Conservation (phyloP, 257 asterid genomes). For the Capsicum chinense region DNA sequence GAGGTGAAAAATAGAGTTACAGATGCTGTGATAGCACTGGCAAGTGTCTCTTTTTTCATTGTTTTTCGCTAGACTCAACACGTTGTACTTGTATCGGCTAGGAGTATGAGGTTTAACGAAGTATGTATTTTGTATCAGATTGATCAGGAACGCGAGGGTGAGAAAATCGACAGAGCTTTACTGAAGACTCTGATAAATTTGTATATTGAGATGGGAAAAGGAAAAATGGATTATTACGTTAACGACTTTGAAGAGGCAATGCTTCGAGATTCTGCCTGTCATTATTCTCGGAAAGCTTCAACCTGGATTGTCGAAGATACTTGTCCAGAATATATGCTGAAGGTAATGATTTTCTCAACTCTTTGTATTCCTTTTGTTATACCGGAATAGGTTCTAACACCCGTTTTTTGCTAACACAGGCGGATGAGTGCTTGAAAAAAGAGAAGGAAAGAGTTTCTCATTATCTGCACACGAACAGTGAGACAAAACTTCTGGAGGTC, state of each 20-base stretch:
- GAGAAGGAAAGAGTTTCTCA: conserved; percentile 61
- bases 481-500: conserved; percentile 64
- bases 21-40: conserved; percentile 35
- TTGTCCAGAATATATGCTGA: conserved; percentile 67
- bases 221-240: conserved; percentile 58
- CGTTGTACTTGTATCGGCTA: neutral
- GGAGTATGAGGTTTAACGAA: neutral
- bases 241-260: conserved; percentile 62
- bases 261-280: conserved; percentile 56
- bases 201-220: conserved; percentile 75
- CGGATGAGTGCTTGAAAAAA: conserved; percentile 60
- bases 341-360: conserved; percentile 37
- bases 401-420: conserved; percentile 44
- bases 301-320: conserved; percentile 68
- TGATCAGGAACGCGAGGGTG: conserved; percentile 72
- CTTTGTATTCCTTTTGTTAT: neutral
- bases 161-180: conserved; percentile 63
- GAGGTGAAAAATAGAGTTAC: conserved; percentile 37
- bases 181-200: conserved; percentile 58
- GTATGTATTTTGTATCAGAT: conserved; percentile 40
- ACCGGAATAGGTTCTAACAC: conserved; percentile 23
- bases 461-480: conserved; percentile 68
- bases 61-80: neutral
- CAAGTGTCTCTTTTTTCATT: neutral
- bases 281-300: conserved; percentile 73